Conservation (phyloP, 441 rosid species). For the Brassica hybrid region DNA sequence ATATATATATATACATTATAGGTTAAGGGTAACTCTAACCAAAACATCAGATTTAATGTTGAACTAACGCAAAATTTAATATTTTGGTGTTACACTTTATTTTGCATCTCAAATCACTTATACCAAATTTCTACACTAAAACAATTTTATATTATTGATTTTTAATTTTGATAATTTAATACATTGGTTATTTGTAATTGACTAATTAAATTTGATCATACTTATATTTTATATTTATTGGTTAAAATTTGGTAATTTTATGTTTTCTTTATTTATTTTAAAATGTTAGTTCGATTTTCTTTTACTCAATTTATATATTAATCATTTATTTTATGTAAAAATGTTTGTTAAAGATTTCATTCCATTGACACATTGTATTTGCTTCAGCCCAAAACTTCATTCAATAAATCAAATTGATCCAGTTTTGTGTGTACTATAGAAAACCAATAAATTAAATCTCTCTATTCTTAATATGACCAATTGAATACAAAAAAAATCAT, state of each 20-base stretch:
- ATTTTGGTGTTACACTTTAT: background rate
- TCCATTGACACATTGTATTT: background rate
- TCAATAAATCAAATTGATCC: background rate
- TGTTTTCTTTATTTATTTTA: background rate
- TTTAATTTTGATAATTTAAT: background rate
- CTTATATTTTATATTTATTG: background rate
- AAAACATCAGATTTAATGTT: background rate
- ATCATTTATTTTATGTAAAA: background rate
- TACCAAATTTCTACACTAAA: background rate
- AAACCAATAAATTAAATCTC: background rate
- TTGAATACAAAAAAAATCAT: background rate
- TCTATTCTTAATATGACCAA: background rate
- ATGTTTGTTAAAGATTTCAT: background rate
- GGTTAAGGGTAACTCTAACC: background rate
- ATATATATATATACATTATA: too few species aligned
- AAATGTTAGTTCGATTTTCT: background rate
- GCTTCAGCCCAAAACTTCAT: background rate
- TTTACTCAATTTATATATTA: background rate
- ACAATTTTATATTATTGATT: background rate
- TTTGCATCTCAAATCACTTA: background rate
- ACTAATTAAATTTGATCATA: background rate
- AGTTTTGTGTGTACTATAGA: background rate
- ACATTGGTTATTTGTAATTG: background rate
- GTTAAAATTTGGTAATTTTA: background rate
- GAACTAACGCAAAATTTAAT: background rate